These are phyloP conservation scores for Jamesozyma lodderae DNA, from an alignment of 805 yeast genomes.

Conservation along the genomic window DNA sequence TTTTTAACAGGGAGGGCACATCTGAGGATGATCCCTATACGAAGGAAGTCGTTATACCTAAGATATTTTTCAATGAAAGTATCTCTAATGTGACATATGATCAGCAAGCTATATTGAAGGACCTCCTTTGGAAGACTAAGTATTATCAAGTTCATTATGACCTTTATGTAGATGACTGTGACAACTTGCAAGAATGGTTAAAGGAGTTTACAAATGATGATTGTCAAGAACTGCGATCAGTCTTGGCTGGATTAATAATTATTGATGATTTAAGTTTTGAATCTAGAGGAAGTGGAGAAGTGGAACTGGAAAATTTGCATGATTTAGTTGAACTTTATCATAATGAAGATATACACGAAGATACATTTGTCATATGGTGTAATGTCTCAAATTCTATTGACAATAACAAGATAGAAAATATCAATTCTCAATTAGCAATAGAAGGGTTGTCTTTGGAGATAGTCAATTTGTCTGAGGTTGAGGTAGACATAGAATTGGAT, in stretches of 20 bases:
- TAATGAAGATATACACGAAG: neutral
- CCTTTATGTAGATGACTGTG: constrained; percentile 26
- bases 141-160: constrained; percentile 27
- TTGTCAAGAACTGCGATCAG: constrained; percentile 34
- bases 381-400: neutral
- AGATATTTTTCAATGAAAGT: no score
- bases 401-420: neutral
- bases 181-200: constrained; percentile 29
- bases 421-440: constrained; percentile 27
- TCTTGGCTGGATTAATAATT: constrained; percentile 38
- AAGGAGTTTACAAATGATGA: constrained; percentile 33
- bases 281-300: no score
- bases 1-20: no score
- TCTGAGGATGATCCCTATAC: no score
- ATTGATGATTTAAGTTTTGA: constrained; percentile 24
- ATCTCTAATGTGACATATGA: no score
- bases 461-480: neutral
- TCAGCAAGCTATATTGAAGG: constrained; percentile 17
- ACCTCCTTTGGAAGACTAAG: constrained; percentile 23
- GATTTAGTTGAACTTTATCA: neutral
- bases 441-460: constrained; percentile 10
- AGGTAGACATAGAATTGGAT: constrained; percentile 32
- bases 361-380: constrained; percentile 3
- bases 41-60: no score
- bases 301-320: neutral